Evolutionary conservation across 73 alveolate genomes (phyloP).

Genomic region (Paramecium sexaurelia): DNA sequence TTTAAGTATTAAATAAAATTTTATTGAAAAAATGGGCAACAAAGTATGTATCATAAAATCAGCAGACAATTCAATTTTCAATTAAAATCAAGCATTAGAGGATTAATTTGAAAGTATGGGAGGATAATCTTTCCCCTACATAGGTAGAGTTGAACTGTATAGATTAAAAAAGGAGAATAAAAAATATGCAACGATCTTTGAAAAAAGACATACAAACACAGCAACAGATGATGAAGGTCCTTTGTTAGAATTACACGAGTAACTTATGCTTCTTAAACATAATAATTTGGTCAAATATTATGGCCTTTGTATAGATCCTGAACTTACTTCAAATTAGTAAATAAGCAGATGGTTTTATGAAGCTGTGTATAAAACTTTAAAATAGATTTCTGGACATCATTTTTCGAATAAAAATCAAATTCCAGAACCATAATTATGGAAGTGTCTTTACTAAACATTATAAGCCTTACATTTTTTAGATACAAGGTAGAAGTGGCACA

Average conservation of each 20-base stretch:
- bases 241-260: background rate
- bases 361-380: background rate
- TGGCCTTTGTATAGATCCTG: conserved; percentile 10
- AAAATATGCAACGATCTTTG: conserved; percentile 13
- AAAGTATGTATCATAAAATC: background rate
- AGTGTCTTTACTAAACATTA: background rate
- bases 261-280: background rate
- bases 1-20: background rate
- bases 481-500: conserved; percentile 3
- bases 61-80: conserved; percentile 4
- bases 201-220: background rate
- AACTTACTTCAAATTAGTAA: background rate
- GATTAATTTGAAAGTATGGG: background rate
- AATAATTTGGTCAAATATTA: background rate
- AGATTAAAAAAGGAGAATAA: background rate
- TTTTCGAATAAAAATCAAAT: background rate
- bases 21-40: background rate
- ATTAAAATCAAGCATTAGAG: background rate
- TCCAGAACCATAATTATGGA: background rate
- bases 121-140: conserved; percentile 18
- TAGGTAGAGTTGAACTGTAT: background rate
- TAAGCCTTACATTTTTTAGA: background rate
- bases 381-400: background rate
- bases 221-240: conserved; percentile 42
- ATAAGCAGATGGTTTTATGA: conserved; percentile 36